Percentiles rank a stretch among this genome's conserved stretches.
These are phyloP conservation scores for Geotrichum macrosporum DNA, from an alignment of 1,139 yeast genomes.

Conservation along the genomic window DNA sequence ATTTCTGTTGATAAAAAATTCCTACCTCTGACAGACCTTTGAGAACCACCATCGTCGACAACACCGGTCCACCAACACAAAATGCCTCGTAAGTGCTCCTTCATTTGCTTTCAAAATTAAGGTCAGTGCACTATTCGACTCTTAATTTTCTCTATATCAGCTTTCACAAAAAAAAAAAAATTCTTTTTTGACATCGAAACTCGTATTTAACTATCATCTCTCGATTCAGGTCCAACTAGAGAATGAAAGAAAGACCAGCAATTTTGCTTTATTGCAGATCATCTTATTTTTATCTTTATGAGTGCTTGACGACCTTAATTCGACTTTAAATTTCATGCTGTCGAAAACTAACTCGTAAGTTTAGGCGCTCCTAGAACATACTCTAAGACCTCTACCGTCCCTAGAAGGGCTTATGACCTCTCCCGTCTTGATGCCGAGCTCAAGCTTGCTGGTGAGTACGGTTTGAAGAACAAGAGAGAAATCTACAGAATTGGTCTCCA, in stretches of 20 bases:
- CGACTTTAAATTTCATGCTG: not conserved
- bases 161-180: too few species aligned
- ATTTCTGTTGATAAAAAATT: constrained; percentile 16
- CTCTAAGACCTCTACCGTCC: constrained; percentile 99
- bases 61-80: constrained; percentile 19
- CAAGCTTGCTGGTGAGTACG: constrained; percentile 99
- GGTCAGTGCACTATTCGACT: not conserved
- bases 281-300: too few species aligned
- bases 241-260: too few species aligned
- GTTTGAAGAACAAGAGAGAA: constrained; percentile 99
- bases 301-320: too few species aligned
- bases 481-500: constrained; percentile 98
- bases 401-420: constrained; percentile 98
- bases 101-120: not conserved
- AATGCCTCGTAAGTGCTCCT: constrained; percentile 20
- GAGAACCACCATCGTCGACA: constrained; percentile 20
- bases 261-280: too few species aligned
- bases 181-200: too few species aligned
- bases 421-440: constrained; percentile 99
- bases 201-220: too few species aligned
- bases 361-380: constrained; percentile 76
- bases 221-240: too few species aligned
- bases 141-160: too few species aligned
- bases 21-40: constrained; percentile 17
- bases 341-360: constrained; percentile 5